Percentiles rank a stretch among this genome's conserved stretches.
Conservation (phyloP, 108 stramenopile genomes). For the Fistulifera solaris region DNA sequence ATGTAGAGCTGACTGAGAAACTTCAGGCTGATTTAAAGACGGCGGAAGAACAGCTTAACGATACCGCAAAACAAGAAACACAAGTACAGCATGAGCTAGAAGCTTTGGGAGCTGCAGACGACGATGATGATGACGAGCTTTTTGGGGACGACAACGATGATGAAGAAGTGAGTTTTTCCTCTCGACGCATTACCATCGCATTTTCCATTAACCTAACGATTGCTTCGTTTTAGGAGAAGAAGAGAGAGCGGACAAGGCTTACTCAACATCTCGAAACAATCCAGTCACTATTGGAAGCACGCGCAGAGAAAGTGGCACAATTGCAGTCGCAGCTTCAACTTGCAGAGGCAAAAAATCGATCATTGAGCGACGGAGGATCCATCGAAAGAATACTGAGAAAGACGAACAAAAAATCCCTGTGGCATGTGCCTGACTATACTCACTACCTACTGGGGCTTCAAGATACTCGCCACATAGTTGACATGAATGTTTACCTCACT, state of each 20-base stretch:
- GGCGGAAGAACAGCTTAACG: constrained; percentile 47
- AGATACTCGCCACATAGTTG: constrained; percentile 60
- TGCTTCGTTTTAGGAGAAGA: constrained; percentile 20
- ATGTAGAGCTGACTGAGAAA: constrained; percentile 22
- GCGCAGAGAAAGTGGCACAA: constrained; percentile 60
- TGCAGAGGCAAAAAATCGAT: constrained; percentile 28
- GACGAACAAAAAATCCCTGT: constrained; percentile 51
- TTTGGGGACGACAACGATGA: constrained; percentile 64
- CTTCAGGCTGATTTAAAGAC: constrained; percentile 37
- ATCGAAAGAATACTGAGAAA: constrained; percentile 42
- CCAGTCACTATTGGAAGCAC: constrained; percentile 36
- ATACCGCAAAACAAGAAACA: constrained; percentile 45
- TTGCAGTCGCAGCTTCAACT: constrained; percentile 27
- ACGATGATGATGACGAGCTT: constrained; percentile 52
- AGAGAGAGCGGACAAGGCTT: constrained; percentile 38
- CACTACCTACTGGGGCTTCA: constrained; percentile 43
- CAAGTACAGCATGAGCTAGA: constrained; percentile 50
- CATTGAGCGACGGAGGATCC: constrained; percentile 30
- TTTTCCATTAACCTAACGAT: not conserved
- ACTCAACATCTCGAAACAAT: constrained; percentile 49
- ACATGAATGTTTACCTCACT: constrained; percentile 64
- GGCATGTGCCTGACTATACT: constrained; percentile 57
- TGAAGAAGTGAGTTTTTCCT: constrained; percentile 11
- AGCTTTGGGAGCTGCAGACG: constrained; percentile 22
- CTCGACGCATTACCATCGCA: constrained; percentile 8